A percentile compares a stretch with the other conserved stretches of the same genome.
Evolutionary conservation across 2,329 filamentous ascomycete species (phyloP).

Genomic region (Fusarium sp.): DNA sequence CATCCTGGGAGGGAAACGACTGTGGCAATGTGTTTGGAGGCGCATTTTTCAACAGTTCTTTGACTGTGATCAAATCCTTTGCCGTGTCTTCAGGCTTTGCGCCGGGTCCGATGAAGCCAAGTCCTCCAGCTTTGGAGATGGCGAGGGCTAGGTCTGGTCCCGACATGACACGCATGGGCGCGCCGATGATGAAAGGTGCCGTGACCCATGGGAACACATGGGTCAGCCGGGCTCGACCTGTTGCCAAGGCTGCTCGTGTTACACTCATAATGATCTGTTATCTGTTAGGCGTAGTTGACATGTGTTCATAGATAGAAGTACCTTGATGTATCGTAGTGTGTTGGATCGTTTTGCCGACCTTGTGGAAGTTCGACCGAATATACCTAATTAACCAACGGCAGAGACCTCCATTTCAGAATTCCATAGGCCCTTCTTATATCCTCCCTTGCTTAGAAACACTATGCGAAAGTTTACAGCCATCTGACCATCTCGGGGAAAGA

Average conservation of each 20-base stretch:
- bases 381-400: background rate
- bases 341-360: background rate
- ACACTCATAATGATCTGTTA: constrained; percentile 12
- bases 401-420: background rate
- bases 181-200: constrained; percentile 65
- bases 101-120: constrained; percentile 63
- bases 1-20: constrained; percentile 16
- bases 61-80: constrained; percentile 48
- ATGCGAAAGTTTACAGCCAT: background rate
- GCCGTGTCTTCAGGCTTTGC: constrained; percentile 49
- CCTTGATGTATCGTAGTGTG: background rate
- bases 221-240: constrained; percentile 12
- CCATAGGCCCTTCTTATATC: background rate
- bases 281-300: background rate
- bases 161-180: constrained; percentile 77
- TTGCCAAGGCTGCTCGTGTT: constrained; percentile 1
- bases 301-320: background rate
- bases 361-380: background rate
- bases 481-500: background rate
- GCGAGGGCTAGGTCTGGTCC: constrained; percentile 67
- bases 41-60: constrained; percentile 38
- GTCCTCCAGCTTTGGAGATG: constrained; percentile 78
- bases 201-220: constrained; percentile 50
- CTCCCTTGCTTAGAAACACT: background rate
- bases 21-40: constrained; percentile 5